phyloP scores from a whole-genome alignment of 192 early-diverging fungal genomes.

The Linnemannia elongata region DNA sequence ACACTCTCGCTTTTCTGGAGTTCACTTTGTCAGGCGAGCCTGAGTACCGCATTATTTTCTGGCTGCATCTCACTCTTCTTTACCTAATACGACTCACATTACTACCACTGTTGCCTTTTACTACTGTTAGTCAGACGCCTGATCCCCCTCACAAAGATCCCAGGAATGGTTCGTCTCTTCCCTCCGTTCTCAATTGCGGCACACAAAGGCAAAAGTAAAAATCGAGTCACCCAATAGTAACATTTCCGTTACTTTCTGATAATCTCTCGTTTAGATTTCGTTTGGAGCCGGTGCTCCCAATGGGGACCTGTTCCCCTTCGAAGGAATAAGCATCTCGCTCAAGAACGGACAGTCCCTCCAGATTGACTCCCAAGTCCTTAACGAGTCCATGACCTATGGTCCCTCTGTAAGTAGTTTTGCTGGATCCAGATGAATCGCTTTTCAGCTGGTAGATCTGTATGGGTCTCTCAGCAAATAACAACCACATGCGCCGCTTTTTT shows the following conservation, averaged over 20 bases:
- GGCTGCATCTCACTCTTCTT: neutral
- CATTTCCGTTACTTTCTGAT: neutral
- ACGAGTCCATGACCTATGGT: slow-evolving; percentile 74
- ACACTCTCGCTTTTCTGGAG: no score
- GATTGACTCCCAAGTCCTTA: slow-evolving; percentile 66
- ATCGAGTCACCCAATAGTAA: neutral
- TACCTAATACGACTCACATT: neutral
- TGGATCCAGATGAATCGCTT: neutral
- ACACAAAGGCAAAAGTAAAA: neutral
- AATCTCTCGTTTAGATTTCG: slow-evolving; percentile 64
- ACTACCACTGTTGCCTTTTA: neutral
- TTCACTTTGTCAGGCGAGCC: neutral
- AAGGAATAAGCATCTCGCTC: slow-evolving; percentile 63
- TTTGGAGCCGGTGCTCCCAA: slow-evolving; percentile 82
- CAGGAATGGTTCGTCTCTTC: slow-evolving; percentile 57
- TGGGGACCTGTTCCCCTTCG: slow-evolving; percentile 74
- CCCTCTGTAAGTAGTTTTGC: slow-evolving; percentile 55
- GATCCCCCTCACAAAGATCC: slow-evolving; percentile 47
- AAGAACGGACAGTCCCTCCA: slow-evolving; percentile 72
- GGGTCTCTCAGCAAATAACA: neutral
- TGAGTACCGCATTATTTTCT: neutral
- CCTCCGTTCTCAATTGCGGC: neutral
- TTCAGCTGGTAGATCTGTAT: neutral
- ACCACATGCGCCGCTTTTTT: slow-evolving; percentile 4
- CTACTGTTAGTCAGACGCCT: slow-evolving; percentile 38